Evolutionary conservation across 2,329 filamentous ascomycete genomes (phyloP).

Genomic region (Cercospora sesami): DNA sequence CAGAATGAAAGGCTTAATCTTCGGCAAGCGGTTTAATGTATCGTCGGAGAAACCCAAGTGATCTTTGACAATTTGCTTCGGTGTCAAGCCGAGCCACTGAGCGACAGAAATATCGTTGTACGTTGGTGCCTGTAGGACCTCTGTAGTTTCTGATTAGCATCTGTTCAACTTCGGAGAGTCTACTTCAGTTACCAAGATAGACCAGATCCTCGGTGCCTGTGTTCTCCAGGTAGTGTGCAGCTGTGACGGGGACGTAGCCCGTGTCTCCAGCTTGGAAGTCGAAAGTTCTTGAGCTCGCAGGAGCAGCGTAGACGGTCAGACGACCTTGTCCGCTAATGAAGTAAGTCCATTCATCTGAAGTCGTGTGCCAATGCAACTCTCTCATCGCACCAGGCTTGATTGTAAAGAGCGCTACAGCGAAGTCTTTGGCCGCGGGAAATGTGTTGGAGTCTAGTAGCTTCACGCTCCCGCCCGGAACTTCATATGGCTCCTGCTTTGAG

Average conservation of each 20-base stretch:
- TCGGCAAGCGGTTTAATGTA: conserved; percentile 38
- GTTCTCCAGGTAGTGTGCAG: conserved; percentile 63
- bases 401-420: conserved; percentile 59
- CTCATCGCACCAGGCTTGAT: conserved; percentile 64
- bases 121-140: conserved; percentile 56
- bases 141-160: conserved; percentile 29
- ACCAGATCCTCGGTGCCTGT: conserved; percentile 58
- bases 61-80: conserved; percentile 43
- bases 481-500: conserved; percentile 50
- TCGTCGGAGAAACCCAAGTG: conserved; percentile 37
- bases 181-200: conserved; percentile 46
- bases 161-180: background rate
- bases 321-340: conserved; percentile 59
- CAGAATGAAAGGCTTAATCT: conserved; percentile 44
- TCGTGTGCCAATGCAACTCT: conserved; percentile 65
- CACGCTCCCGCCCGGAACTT: conserved; percentile 57
- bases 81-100: conserved; percentile 59
- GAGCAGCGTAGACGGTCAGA: conserved; percentile 58
- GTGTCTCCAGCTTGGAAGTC: conserved; percentile 62
- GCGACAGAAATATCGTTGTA: conserved; percentile 58
- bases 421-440: conserved; percentile 58
- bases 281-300: conserved; percentile 54
- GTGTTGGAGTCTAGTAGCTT: conserved; percentile 60
- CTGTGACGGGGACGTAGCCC: conserved; percentile 57
- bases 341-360: conserved; percentile 62